Evolutionary conservation across 345 rosid species (phyloP), one percentile per base, ranked within the genome.

Genomic region (Melastoma malabathricum): DNA sequence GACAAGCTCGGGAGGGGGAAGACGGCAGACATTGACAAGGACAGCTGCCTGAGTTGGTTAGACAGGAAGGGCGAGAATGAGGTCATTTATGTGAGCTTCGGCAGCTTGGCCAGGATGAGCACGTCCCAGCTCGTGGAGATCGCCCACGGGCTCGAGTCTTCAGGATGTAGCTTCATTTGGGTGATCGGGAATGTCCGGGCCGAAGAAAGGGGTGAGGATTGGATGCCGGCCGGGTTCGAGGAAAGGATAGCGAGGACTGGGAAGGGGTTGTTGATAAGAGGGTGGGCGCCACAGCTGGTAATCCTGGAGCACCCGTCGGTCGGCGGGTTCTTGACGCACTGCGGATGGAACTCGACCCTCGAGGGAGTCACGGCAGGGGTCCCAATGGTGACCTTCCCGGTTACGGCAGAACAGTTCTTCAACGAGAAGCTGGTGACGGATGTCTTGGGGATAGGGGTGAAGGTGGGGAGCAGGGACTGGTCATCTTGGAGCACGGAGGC

Each of bases 121-220:
- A 46, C 27, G 13, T n/a, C 34, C 20, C 72, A 63, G 52, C 55
- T 68, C 1, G 19, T 31, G 10, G 72, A 59, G 57, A 59, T 68
- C 2, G 52, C 68, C 1, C 39, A 15, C 5, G 72, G 54, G 1
- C 54, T 67, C 6, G 67, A 67, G 46, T 52, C 46, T 13, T 63
- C 68, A 14, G 51, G 57, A 29, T 31, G 43, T 9, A 54, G 55
- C 2, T 79, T 79, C 52, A 67, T 76, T 5, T 76, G 82, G 86
- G 82, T 69, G 2, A 70, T 68, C 7, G 2, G 12, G 41, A 34
- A 34, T 18, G 39, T 57, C 10, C 44, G 25, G 4, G 46, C 54
- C 22, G 55, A 52, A 4, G 51, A 53, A 16, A 31, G 22, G 0
- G 50, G 43, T 18, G 43, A 49, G 17, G 44, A 57, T 1, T 50